Conservation (phyloP, 345 rosid species). For the Citropsis articulata region DNA sequence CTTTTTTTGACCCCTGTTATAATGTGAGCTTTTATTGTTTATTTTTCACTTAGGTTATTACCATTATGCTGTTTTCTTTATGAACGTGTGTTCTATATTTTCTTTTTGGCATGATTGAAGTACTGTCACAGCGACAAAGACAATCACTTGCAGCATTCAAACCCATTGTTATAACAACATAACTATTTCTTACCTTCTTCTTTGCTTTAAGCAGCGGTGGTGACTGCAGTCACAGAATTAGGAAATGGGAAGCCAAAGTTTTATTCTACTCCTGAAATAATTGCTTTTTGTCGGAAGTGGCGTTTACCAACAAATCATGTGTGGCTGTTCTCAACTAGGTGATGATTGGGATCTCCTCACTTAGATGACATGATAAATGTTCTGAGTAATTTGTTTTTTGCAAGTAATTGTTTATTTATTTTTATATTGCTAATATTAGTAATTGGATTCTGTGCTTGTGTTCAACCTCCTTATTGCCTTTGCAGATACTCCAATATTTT, state of each 20-base stretch:
- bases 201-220: slow-evolving; percentile 64
- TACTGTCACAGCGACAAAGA: not conserved
- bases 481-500: not conserved
- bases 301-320: slow-evolving; percentile 88
- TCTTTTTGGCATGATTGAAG: not conserved
- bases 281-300: slow-evolving; percentile 89
- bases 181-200: slow-evolving; percentile 14
- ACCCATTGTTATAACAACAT: not conserved
- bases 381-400: not conserved
- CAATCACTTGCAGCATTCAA: not conserved
- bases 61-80: not conserved
- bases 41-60: not conserved
- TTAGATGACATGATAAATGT: not conserved
- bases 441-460: not conserved
- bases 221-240: slow-evolving; percentile 91
- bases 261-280: slow-evolving; percentile 86
- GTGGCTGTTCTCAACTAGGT: slow-evolving; percentile 96
- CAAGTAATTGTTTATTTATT: not conserved
- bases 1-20: not conserved
- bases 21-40: not conserved
- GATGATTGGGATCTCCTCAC: slow-evolving; percentile 18
- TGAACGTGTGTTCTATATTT: not conserved
- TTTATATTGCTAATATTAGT: not conserved
- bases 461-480: not conserved
- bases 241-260: slow-evolving; percentile 90